Conservation (phyloP, 129 eudicot genomes). For the Artemisia tridentata region DNA sequence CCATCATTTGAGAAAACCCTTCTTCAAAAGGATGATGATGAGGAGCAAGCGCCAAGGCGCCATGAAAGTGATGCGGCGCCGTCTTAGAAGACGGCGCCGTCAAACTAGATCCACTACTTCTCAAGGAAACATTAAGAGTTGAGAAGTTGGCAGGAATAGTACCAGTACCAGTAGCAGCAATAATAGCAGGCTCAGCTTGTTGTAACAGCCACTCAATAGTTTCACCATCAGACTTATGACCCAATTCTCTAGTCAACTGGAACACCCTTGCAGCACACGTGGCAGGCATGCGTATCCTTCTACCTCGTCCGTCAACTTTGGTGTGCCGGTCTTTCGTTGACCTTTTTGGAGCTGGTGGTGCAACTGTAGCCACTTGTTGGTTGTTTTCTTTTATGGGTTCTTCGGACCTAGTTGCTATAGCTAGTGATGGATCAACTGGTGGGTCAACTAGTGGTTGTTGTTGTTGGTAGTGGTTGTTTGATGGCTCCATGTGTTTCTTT, state of each 20-base stretch:
- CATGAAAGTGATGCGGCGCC: slow-evolving; percentile 63
- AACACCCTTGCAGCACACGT: slow-evolving; percentile 83
- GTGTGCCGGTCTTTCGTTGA: slow-evolving; percentile 79
- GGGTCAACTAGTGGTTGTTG: slow-evolving; percentile 29
- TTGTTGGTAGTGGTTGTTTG: slow-evolving; percentile 40
- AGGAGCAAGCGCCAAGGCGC: slow-evolving; percentile 56
- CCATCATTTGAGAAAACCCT: slow-evolving; percentile 71
- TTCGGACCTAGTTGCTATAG: slow-evolving; percentile 70
- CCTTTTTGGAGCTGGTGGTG: slow-evolving; percentile 51
- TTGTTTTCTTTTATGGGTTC: slow-evolving; percentile 32
- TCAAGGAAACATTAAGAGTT: slow-evolving; percentile 57
- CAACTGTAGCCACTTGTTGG: background rate
- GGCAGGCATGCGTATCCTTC: slow-evolving; percentile 88
- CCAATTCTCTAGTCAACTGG: slow-evolving; percentile 66
- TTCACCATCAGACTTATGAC: slow-evolving; percentile 74
- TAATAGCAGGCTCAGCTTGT: slow-evolving; percentile 73
- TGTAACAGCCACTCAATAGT: slow-evolving; percentile 80
- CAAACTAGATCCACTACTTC: slow-evolving; percentile 64
- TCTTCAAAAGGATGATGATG: slow-evolving; percentile 69
- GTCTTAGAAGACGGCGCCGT: slow-evolving; percentile 73
- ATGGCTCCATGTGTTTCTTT: slow-evolving; percentile 54
- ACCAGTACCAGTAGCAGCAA: slow-evolving; percentile 79
- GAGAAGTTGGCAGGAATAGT: slow-evolving; percentile 77
- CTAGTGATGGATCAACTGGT: slow-evolving; percentile 63
- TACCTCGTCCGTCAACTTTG: slow-evolving; percentile 83